These are phyloP conservation scores for Fistulinella prunicolor DNA, from an alignment of 768 basidiomycete genomes.

Conservation along the genomic window DNA sequence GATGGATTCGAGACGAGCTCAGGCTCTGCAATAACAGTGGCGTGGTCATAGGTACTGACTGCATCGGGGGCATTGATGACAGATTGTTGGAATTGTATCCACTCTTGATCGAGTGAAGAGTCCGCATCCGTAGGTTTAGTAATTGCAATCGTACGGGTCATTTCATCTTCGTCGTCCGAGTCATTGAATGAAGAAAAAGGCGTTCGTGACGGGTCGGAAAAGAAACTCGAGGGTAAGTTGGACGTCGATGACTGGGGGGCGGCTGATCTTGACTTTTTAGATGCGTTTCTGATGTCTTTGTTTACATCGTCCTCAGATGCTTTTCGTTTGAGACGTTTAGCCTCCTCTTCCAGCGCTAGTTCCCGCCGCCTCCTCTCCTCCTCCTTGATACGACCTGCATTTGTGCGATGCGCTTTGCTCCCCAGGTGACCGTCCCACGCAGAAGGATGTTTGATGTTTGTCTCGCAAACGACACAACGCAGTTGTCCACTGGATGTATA, in stretches of 20 bases:
- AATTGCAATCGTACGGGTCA: slow-evolving; percentile 7
- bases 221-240: slow-evolving; percentile 66
- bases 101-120: slow-evolving; percentile 62
- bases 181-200: slow-evolving; percentile 36
- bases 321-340: slow-evolving; percentile 36
- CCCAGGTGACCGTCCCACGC: slow-evolving; percentile 89
- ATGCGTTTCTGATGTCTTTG: slow-evolving; percentile 20
- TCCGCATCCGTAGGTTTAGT: slow-evolving; percentile 7
- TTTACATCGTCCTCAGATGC: slow-evolving; percentile 24
- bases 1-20: slow-evolving; percentile 46
- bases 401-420: slow-evolving; percentile 73
- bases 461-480: slow-evolving; percentile 63
- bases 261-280: slow-evolving; percentile 32
- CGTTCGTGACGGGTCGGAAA: slow-evolving; percentile 68
- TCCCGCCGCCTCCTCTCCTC: slow-evolving; percentile 46
- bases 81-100: slow-evolving; percentile 66
- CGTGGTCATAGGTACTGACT: slow-evolving; percentile 58
- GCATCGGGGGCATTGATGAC: slow-evolving; percentile 46
- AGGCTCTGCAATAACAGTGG: slow-evolving; percentile 71
- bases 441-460: slow-evolving; percentile 66
- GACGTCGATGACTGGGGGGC: slow-evolving; percentile 13
- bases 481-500: slow-evolving; percentile 67
- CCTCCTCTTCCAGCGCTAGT: slow-evolving; percentile 35
- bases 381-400: slow-evolving; percentile 56
- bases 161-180: slow-evolving; percentile 44